Evolutionary conservation across 441 rosid species (phyloP).

Genomic region (Geranium incanum): DNA sequence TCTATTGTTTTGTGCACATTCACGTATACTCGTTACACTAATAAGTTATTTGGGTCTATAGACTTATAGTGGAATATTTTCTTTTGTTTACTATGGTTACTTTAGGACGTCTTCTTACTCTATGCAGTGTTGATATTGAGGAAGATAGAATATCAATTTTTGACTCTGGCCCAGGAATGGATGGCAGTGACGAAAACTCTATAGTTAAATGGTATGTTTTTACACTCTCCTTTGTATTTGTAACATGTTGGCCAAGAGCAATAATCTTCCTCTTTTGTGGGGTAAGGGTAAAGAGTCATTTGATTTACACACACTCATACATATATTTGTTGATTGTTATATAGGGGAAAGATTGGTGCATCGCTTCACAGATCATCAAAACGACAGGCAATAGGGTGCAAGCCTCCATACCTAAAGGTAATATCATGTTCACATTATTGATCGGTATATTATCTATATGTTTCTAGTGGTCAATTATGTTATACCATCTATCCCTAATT

Average conservation of each 20-base stretch:
- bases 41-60: neutral
- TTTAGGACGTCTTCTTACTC: constrained; percentile 14
- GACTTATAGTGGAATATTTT: neutral
- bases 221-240: constrained; percentile 12
- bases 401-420: constrained; percentile 69
- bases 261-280: neutral
- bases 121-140: constrained; percentile 42
- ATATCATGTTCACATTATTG: neutral
- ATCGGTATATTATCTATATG: neutral
- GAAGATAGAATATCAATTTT: constrained; percentile 46
- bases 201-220: constrained; percentile 54
- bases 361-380: constrained; percentile 52
- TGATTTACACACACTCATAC: no score
- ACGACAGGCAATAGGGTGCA: constrained; percentile 45
- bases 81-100: neutral
- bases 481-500: neutral
- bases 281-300: neutral
- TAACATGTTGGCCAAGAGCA: neutral
- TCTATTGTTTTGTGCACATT: neutral
- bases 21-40: neutral
- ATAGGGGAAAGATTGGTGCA: constrained; percentile 77
- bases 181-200: constrained; percentile 43
- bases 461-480: neutral
- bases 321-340: constrained; percentile 10
- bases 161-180: constrained; percentile 80